Conservation (phyloP, 129 eudicot species). For the Rutidosis leptorrhynchoides region DNA sequence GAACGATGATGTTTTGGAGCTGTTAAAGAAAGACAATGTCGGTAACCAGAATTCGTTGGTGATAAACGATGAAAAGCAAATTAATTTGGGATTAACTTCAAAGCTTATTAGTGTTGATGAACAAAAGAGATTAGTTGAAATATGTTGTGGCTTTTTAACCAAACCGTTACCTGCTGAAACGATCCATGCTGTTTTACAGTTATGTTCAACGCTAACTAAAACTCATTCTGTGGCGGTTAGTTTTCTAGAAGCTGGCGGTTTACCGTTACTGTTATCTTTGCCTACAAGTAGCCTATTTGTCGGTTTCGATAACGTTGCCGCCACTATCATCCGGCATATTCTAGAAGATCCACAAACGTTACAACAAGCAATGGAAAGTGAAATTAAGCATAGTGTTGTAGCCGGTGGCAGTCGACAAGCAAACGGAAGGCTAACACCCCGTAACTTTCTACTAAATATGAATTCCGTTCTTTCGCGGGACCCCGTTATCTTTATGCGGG, state of each 20-base stretch:
- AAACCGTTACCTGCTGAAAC: slow-evolving; percentile 84
- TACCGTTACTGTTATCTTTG: slow-evolving; percentile 74
- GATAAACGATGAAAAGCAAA: slow-evolving; percentile 72
- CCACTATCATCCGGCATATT: slow-evolving; percentile 79
- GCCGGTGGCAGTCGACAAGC: slow-evolving; percentile 74
- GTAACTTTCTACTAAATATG: slow-evolving; percentile 65
- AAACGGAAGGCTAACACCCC: slow-evolving; percentile 86
- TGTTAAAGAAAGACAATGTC: slow-evolving; percentile 56
- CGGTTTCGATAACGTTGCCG: slow-evolving; percentile 89
- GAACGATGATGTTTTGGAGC: slow-evolving; percentile 61
- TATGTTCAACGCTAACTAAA: slow-evolving; percentile 82
- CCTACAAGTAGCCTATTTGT: slow-evolving; percentile 84
- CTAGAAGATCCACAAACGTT: slow-evolving; percentile 98
- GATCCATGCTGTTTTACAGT: slow-evolving; percentile 85
- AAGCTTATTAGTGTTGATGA: slow-evolving; percentile 56
- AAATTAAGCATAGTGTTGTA: slow-evolving; percentile 71
- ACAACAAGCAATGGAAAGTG: slow-evolving; percentile 98
- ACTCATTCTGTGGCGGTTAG: slow-evolving; percentile 81
- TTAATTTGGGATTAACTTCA: slow-evolving; percentile 36
- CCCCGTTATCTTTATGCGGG: slow-evolving; percentile 81
- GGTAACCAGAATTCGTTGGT: slow-evolving; percentile 51
- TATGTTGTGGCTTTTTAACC: slow-evolving; percentile 65
- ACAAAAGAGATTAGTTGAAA: slow-evolving; percentile 77
- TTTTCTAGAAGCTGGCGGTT: slow-evolving; percentile 78
- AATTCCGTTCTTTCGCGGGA: slow-evolving; percentile 75